Evolutionary conservation across 306 rosid genomes (phyloP).

Genomic region (Acacia acuminata): DNA sequence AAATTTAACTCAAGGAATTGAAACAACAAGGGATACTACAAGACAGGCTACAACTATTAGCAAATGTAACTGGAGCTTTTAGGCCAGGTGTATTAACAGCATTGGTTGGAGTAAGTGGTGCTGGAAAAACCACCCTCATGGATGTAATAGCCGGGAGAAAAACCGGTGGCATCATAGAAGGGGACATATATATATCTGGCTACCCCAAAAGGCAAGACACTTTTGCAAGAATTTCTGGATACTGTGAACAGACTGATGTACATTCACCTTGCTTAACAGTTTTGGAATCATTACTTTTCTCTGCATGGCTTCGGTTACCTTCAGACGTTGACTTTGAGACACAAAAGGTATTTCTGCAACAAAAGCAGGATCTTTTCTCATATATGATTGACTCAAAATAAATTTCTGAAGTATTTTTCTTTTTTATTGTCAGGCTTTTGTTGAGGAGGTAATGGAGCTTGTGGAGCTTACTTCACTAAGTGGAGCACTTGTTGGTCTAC

Average conservation of each 20-base stretch:
- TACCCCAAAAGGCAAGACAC: slow-evolving; percentile 77
- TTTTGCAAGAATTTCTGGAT: slow-evolving; percentile 83
- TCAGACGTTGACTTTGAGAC: slow-evolving; percentile 54
- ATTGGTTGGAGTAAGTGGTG: slow-evolving; percentile 80
- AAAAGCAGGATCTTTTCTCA: slow-evolving; percentile 11
- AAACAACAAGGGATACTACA: slow-evolving; percentile 65
- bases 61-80: slow-evolving; percentile 74
- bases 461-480: slow-evolving; percentile 70
- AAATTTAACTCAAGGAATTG: slow-evolving; percentile 66
- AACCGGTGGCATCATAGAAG: slow-evolving; percentile 74
- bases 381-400: background rate
- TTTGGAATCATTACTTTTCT: slow-evolving; percentile 71
- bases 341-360: slow-evolving; percentile 42
- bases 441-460: slow-evolving; percentile 86
- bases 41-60: slow-evolving; percentile 63
- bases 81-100: slow-evolving; percentile 87
- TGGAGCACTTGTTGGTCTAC: slow-evolving; percentile 74
- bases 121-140: slow-evolving; percentile 86
- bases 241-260: slow-evolving; percentile 81
- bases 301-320: slow-evolving; percentile 80
- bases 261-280: slow-evolving; percentile 82
- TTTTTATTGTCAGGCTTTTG: slow-evolving; percentile 57
- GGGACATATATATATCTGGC: slow-evolving; percentile 65
- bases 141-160: slow-evolving; percentile 83
- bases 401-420: slow-evolving; percentile 3